A percentile compares a stretch with the other conserved stretches of the same genome.
These are phyloP conservation scores for Pharus latifolius DNA, from an alignment of 176 grass and related monocot species.

Conservation along the genomic window DNA sequence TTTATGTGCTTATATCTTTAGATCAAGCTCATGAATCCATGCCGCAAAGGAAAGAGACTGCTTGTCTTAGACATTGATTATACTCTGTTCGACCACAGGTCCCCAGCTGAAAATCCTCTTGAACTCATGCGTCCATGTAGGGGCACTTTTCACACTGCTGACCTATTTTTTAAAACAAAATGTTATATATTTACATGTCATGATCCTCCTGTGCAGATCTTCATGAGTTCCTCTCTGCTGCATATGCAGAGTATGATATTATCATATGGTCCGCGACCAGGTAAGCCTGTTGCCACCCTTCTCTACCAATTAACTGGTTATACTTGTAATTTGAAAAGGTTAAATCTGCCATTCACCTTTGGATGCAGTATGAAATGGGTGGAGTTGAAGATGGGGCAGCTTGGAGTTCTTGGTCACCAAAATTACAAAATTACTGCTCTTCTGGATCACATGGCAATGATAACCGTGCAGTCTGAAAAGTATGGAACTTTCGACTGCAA, in stretches of 20 bases:
- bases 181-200: neutral
- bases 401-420: conserved; percentile 76
- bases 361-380: conserved; percentile 94
- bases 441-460: conserved; percentile 97
- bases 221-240: conserved; percentile 88
- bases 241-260: conserved; percentile 87
- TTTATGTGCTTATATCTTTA: conserved; percentile 30
- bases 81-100: conserved; percentile 90
- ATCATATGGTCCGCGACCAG: conserved; percentile 99
- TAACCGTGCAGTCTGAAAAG: conserved; percentile 82
- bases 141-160: conserved; percentile 1
- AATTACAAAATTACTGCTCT: conserved; percentile 97
- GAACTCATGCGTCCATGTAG: conserved; percentile 98
- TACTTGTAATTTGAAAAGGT: neutral
- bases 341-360: neutral
- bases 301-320: neutral
- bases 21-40: conserved; percentile 93
- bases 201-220: conserved; percentile 52
- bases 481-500: conserved; percentile 82
- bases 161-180: neutral
- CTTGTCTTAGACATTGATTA: conserved; percentile 97
- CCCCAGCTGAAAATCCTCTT: conserved; percentile 71
- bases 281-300: conserved; percentile 29
- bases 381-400: conserved; percentile 87
- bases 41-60: conserved; percentile 80